A percentile compares a stretch with the other conserved stretches of the same genome.
phyloP scores from a whole-genome alignment of 2,329 filamentous ascomycete species.

The Pseudogymnoascus sp. region DNA sequence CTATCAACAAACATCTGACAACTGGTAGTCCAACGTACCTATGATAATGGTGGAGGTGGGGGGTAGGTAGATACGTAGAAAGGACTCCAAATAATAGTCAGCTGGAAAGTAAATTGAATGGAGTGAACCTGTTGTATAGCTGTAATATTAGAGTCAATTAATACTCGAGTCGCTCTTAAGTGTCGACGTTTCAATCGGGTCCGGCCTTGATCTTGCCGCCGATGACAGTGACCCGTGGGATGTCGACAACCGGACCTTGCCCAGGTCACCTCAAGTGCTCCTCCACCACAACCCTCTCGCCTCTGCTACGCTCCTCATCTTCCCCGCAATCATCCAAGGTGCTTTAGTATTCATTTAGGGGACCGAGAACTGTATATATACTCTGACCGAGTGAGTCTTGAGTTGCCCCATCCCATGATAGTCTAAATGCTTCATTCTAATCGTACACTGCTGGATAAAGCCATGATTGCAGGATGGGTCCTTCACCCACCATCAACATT shows the following conservation, averaged over 20 bases:
- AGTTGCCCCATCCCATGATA: neutral
- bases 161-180: neutral
- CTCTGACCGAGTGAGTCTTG: neutral
- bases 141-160: neutral
- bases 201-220: neutral
- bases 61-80: too few relatives aligned
- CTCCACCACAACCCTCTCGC: neutral
- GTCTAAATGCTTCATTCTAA: slow-evolving; percentile 1
- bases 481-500: slow-evolving; percentile 2
- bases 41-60: too few relatives aligned
- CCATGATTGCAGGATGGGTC: slow-evolving; percentile 9
- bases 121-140: neutral
- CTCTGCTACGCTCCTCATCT: neutral
- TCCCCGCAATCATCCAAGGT: neutral
- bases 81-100: neutral
- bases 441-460: neutral
- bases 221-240: neutral
- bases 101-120: neutral
- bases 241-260: neutral
- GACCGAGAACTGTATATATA: neutral
- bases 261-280: neutral
- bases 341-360: neutral
- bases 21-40: neutral
- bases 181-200: neutral
- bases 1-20: neutral